Conservation (phyloP, 2,329 filamentous ascomycete species). For the Cadophora gregata region DNA sequence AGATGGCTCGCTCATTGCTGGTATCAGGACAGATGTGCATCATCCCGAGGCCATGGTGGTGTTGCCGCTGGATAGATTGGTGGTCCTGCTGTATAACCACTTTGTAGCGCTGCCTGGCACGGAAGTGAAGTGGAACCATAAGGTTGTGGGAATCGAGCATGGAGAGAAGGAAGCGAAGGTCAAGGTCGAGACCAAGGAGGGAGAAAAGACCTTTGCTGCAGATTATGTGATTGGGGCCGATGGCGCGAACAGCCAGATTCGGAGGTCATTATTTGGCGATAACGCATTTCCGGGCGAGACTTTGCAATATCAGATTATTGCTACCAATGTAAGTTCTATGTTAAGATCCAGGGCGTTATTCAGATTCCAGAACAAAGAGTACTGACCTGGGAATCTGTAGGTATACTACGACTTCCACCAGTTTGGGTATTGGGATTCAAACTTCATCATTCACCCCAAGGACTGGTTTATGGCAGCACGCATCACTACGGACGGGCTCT, state of each 20-base stretch:
- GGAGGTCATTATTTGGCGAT: conserved; percentile 57
- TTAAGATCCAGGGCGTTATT: not conserved
- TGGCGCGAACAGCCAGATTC: conserved; percentile 56
- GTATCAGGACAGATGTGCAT: conserved; percentile 16
- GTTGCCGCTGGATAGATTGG: conserved; percentile 51
- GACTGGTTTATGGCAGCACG: conserved; percentile 68
- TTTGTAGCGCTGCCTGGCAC: conserved; percentile 42
- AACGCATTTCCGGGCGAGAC: conserved; percentile 62
- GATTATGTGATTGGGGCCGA: conserved; percentile 65
- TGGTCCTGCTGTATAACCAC: conserved; percentile 49
- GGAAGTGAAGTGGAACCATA: conserved; percentile 53
- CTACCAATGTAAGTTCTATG: conserved; percentile 57
- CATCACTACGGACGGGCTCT: conserved; percentile 63
- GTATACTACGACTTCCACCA: conserved; percentile 66
- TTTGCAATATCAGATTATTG: conserved; percentile 64
- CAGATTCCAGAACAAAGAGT: not conserved
- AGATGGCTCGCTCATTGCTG: conserved; percentile 45
- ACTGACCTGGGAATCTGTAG: conserved; percentile 46
- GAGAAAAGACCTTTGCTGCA: conserved; percentile 48
- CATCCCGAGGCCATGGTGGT: conserved; percentile 49
- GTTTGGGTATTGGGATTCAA: conserved; percentile 59
- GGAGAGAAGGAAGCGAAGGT: conserved; percentile 55
- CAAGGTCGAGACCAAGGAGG: conserved; percentile 46
- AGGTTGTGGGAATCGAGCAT: conserved; percentile 55
- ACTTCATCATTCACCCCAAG: conserved; percentile 66